Base-by-base conservation (phyloP, 179 eudicot species). In the Silene coronaria region DNA sequence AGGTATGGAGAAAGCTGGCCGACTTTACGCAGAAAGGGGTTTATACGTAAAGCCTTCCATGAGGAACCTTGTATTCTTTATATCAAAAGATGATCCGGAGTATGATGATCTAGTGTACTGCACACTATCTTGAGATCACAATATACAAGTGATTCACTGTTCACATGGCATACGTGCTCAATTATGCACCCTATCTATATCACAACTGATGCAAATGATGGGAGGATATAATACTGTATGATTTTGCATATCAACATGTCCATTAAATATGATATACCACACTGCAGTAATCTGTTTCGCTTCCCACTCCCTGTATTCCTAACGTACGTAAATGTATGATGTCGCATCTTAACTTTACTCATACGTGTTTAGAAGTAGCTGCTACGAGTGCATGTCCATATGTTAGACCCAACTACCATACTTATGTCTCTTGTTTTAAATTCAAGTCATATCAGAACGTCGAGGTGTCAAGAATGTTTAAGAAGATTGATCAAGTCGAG, bases 101-200 rank as follows among this genome's bases (percentile, higher is more conserved):
- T 27, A 23, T 30, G n/a, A 76, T 69, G 19, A 79, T 67, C 62
- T 59, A 67, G 30, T 19, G 48, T 42, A 42, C 48, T 42, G 13
- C 11, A 42, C 48, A 42, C 48, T 42, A 42, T 1, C 13, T 65
- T 65, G 46, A 30, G 23, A 67, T 59, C 45, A 4, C 17, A 53
- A 14, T 53, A 53, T 53, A 53, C 19, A 14, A 16, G 6, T 16
- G 21, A 53, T 17, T 14, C 21, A 53, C 58, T 53, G 21, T 53
- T 53, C 70, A 74, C 81, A 66, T 79, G 76, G 58, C 63, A 48
- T 46, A 34, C 77, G 77, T 59, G 77, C 70, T 77, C 72, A 69
- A 61, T 77, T 22, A 74, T 80, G 71, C 74, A 73, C 51, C 27
- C 67, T 14, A 80, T 76, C 77, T 81, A 51, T 21, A 51, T 68